Percentiles rank a stretch among this genome's conserved stretches.
Evolutionary conservation across 192 early-diverging fungal genomes (phyloP).

Genomic region (Podila epigama): DNA sequence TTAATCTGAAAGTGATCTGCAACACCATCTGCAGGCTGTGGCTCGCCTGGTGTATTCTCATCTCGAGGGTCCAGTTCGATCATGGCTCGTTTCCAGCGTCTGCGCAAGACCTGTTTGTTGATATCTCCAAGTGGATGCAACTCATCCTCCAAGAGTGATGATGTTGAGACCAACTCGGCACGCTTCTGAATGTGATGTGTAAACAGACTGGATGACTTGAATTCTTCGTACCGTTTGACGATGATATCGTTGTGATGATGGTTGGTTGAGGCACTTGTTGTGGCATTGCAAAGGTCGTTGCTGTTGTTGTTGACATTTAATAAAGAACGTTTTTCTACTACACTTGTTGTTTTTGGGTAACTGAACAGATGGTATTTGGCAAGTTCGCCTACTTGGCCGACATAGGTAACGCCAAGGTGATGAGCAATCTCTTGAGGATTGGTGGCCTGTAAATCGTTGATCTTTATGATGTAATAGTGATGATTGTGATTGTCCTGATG

Average conservation of each 20-base stretch:
- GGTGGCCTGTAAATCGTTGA: slow-evolving; percentile 31
- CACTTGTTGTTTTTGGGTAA: slow-evolving; percentile 50
- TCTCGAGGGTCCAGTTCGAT: slow-evolving; percentile 15
- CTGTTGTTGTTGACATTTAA: too few species aligned
- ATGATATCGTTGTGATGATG: slow-evolving; percentile 46
- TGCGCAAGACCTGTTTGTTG: slow-evolving; percentile 43
- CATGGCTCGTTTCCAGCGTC: slow-evolving; percentile 40
- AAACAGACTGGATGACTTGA: slow-evolving; percentile 9
- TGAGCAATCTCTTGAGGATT: slow-evolving; percentile 46
- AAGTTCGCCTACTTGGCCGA: slow-evolving; percentile 76
- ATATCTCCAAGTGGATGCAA: slow-evolving; percentile 27
- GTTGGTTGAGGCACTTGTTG: too few species aligned
- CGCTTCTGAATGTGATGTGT: neutral
- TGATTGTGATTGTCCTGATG: slow-evolving; percentile 49
- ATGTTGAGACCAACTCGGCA: too few species aligned
- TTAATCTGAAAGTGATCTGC: slow-evolving; percentile 56
- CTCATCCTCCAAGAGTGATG: too few species aligned
- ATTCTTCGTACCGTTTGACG: slow-evolving; percentile 31
- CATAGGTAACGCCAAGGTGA: slow-evolving; percentile 50
- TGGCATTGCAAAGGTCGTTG: too few species aligned
- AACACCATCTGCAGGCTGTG: slow-evolving; percentile 16
- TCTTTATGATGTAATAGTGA: slow-evolving; percentile 58
- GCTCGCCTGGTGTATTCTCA: slow-evolving; percentile 13
- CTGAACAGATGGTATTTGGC: slow-evolving; percentile 70
- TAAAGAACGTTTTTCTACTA: slow-evolving; percentile 24